phyloP scores from a whole-genome alignment of 495 filamentous ascomycete species.

The Aspergillus haitiensis region DNA sequence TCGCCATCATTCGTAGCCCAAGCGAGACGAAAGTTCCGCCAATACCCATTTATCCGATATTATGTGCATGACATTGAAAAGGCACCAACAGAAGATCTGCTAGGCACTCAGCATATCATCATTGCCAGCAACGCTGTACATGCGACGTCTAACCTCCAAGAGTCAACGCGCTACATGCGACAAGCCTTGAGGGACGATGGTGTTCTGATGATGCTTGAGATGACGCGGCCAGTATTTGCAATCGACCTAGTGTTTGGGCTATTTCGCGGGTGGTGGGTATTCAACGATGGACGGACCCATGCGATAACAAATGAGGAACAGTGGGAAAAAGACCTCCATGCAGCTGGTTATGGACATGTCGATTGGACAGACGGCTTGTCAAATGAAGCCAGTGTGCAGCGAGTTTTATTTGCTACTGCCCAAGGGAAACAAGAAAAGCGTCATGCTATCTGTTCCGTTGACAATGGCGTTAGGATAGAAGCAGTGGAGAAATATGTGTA shows the following conservation, averaged over 20 bases:
- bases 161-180: conserved; percentile 33
- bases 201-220: conserved; percentile 43
- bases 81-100: conserved; percentile 32
- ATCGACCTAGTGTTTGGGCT: conserved; percentile 53
- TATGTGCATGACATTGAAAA: conserved; percentile 48
- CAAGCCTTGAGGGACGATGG: conserved; percentile 39
- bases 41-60: conserved; percentile 49
- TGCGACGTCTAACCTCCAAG: conserved; percentile 42
- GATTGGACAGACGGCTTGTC: conserved; percentile 49
- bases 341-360: conserved; percentile 47
- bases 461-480: conserved; percentile 5
- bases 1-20: conserved; percentile 45
- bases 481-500: conserved; percentile 30
- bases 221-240: conserved; percentile 41
- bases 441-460: conserved; percentile 3
- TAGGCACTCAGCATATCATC: conserved; percentile 45
- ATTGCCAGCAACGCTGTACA: conserved; percentile 53
- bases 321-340: conserved; percentile 43
- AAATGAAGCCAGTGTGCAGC: conserved; percentile 42
- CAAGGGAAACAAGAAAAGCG: conserved; percentile 31
- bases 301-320: conserved; percentile 33
- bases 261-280: conserved; percentile 57
- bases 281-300: conserved; percentile 50
- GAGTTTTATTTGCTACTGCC: conserved; percentile 48
- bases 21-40: conserved; percentile 37